Evolutionary conservation across 306 rosid genomes (phyloP).

Genomic region (Coriaria nepalensis): DNA sequence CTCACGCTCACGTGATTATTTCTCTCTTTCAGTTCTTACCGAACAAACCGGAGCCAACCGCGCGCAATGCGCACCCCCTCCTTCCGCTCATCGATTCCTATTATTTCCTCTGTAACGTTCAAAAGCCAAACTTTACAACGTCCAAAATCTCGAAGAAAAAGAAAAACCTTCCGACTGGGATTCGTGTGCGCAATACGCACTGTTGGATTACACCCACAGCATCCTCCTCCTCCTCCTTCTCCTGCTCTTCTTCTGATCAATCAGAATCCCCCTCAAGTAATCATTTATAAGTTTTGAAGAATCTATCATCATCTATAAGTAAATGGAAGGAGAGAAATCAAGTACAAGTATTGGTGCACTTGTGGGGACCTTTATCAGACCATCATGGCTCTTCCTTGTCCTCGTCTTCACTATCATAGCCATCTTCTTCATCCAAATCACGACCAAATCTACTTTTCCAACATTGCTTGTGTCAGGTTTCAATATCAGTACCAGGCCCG

Average conservation of each 20-base stretch:
- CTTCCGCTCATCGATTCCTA: too few relatives aligned
- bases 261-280: too few relatives aligned
- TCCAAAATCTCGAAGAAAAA: too few relatives aligned
- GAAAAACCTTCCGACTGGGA: too few relatives aligned
- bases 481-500: not conserved
- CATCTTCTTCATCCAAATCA: conserved; percentile 35
- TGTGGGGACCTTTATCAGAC: conserved; percentile 12
- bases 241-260: not conserved
- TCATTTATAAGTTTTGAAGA: too few relatives aligned
- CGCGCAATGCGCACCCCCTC: too few relatives aligned
- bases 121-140: too few relatives aligned
- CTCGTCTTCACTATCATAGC: conserved; percentile 37
- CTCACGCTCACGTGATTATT: too few relatives aligned
- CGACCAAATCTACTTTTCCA: conserved; percentile 27
- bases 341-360: conserved; percentile 5
- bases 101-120: too few relatives aligned
- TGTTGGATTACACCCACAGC: not conserved
- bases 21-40: too few relatives aligned
- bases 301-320: too few relatives aligned
- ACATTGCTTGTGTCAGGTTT: conserved; percentile 9
- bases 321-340: conserved; percentile 44
- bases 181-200: conserved; percentile 4
- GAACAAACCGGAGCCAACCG: too few relatives aligned
- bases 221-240: not conserved
- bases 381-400: conserved; percentile 31